A percentile compares a stretch with the other conserved stretches of the same genome.
Conservation (phyloP, 2,329 filamentous ascomycete species). For the Aspergillus oerlinghausenensis region DNA sequence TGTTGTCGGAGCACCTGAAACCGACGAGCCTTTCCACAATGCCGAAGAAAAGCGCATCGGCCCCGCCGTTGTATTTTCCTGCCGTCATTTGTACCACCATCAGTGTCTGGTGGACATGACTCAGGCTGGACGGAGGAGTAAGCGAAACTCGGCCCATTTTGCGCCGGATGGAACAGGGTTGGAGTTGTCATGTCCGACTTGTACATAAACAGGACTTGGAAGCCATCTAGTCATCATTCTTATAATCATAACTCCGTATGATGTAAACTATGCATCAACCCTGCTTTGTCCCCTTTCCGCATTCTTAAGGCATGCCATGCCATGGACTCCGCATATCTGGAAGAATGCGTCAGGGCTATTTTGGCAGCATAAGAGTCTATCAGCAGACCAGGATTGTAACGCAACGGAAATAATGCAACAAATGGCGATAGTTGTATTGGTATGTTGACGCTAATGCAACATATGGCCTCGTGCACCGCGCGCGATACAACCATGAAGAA, state of each 20-base stretch:
- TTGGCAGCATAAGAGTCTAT: not conserved
- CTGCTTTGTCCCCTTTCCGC: not conserved
- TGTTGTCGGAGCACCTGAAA: not conserved
- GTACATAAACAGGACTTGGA: constrained; percentile 27
- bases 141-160: constrained; percentile 14
- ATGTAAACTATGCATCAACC: not conserved
- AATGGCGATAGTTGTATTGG: not conserved
- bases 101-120: constrained; percentile 37
- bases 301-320: not conserved
- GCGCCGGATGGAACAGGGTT: constrained; percentile 20
- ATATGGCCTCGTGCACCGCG: not conserved
- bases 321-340: not conserved
- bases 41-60: constrained; percentile 7
- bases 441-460: not conserved
- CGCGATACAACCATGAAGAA: not conserved
- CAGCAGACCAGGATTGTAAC: not conserved
- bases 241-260: not conserved
- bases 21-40: constrained; percentile 1
- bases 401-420: not conserved
- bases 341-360: not conserved
- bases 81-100: constrained; percentile 47
- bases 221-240: not conserved
- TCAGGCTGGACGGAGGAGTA: constrained; percentile 4
- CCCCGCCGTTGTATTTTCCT: constrained; percentile 44
- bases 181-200: constrained; percentile 33